Conservation (phyloP, 1,284 basidiomycete species). For the Ustilago sp. region DNA sequence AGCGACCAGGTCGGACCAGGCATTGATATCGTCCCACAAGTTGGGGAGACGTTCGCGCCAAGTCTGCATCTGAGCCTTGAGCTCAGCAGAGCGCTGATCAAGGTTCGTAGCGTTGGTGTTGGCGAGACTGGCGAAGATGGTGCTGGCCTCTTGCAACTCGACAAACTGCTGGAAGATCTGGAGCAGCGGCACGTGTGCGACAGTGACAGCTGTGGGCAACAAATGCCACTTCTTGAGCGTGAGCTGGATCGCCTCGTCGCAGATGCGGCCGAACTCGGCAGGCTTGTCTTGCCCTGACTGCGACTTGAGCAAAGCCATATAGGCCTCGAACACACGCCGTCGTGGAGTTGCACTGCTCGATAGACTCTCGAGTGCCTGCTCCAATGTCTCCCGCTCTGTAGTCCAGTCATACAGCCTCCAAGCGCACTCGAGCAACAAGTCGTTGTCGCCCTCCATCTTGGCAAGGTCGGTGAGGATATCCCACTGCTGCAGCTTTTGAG, state of each 20-base stretch:
- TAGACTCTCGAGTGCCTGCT: slow-evolving; percentile 84
- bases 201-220: slow-evolving; percentile 85
- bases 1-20: slow-evolving; percentile 97
- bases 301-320: slow-evolving; percentile 80
- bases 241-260: slow-evolving; percentile 97
- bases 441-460: slow-evolving; percentile 88
- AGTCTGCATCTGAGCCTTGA: slow-evolving; percentile 78
- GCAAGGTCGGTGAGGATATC: slow-evolving; percentile 85
- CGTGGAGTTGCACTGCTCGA: slow-evolving; percentile 91
- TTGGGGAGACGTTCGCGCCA: slow-evolving; percentile 98
- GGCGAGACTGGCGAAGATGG: slow-evolving; percentile 86
- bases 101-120: slow-evolving; percentile 89
- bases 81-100: slow-evolving; percentile 92
- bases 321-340: slow-evolving; percentile 94
- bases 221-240: slow-evolving; percentile 95
- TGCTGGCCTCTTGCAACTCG: slow-evolving; percentile 88
- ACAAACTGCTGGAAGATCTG: slow-evolving; percentile 99
- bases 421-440: slow-evolving; percentile 91
- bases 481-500: slow-evolving; percentile 97
- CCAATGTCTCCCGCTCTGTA: slow-evolving; percentile 80
- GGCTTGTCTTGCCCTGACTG: slow-evolving; percentile 69
- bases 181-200: slow-evolving; percentile 91
- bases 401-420: slow-evolving; percentile 95
- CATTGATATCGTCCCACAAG: slow-evolving; percentile 95
- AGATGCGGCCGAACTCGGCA: slow-evolving; percentile 73